Percentiles rank a stretch among this genome's conserved stretches.
Evolutionary conservation across 169 alveolate genomes (phyloP).

Genomic region (Cardiosporidium cionae): DNA sequence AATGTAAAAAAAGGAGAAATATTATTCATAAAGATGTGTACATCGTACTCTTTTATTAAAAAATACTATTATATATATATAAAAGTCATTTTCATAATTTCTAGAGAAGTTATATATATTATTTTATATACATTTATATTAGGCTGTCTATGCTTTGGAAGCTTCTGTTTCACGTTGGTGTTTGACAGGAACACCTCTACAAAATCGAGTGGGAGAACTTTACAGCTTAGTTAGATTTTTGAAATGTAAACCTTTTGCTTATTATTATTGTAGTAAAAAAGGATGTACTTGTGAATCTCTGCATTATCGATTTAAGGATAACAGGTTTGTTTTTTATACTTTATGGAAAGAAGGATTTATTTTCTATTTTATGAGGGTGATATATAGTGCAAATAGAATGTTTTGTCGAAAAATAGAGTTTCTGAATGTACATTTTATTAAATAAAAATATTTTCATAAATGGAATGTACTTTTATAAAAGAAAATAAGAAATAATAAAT

Average conservation of each 20-base stretch:
- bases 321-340: slow-evolving; percentile 18
- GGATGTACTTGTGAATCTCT: slow-evolving; percentile 65
- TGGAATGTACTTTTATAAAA: too few relatives aligned
- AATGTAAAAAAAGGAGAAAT: too few relatives aligned
- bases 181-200: slow-evolving; percentile 95
- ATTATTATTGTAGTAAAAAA: slow-evolving; percentile 71
- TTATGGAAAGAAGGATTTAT: not conserved
- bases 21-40: too few relatives aligned
- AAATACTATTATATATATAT: too few relatives aligned
- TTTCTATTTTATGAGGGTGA: not conserved
- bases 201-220: slow-evolving; percentile 90
- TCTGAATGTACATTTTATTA: too few relatives aligned
- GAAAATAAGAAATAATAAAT: too few relatives aligned
- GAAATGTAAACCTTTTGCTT: slow-evolving; percentile 83
- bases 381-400: not conserved
- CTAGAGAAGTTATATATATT: not conserved
- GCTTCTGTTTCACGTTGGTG: slow-evolving; percentile 81
- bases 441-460: too few relatives aligned
- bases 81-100: too few relatives aligned
- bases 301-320: slow-evolving; percentile 54
- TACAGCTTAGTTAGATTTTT: slow-evolving; percentile 84
- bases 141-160: slow-evolving; percentile 40
- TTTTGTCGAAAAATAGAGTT: not conserved
- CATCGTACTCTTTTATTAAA: too few relatives aligned
- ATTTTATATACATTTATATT: not conserved